Evolutionary conservation across 2,329 filamentous ascomycete genomes (phyloP).

Genomic region (Orbilia brochopaga): DNA sequence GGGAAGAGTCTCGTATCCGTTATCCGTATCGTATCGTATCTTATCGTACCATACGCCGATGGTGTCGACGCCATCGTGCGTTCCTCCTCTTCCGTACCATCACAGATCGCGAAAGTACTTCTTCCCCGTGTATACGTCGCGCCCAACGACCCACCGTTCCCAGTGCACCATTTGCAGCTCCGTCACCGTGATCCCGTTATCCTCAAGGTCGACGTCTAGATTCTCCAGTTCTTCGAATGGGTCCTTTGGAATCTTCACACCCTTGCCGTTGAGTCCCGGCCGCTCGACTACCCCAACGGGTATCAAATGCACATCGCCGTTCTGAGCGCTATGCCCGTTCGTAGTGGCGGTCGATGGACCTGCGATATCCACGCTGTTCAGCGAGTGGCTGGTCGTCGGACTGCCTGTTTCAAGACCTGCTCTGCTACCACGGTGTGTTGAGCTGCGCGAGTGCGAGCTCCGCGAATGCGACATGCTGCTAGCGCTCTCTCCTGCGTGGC

Average conservation of each 20-base stretch:
- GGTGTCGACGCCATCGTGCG: constrained; percentile 15
- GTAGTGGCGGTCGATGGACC: constrained; percentile 26
- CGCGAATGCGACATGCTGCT: constrained; percentile 35
- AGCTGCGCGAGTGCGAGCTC: constrained; percentile 41
- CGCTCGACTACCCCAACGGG: constrained; percentile 43
- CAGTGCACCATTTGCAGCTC: constrained; percentile 54
- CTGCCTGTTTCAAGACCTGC: constrained; percentile 28
- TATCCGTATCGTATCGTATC: constrained; percentile 4
- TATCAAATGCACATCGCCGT: constrained; percentile 43
- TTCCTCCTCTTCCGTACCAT: constrained; percentile 20
- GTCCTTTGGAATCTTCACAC: constrained; percentile 42
- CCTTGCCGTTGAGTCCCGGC: constrained; percentile 34
- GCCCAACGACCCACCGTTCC: constrained; percentile 55
- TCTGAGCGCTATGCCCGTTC: constrained; percentile 11
- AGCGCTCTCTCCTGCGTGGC: constrained; percentile 37
- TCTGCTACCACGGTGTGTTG: constrained; percentile 25
- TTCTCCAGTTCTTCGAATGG: constrained; percentile 48
- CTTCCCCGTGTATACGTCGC: constrained; percentile 54
- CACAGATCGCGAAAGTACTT: constrained; percentile 53
- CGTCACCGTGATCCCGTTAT: constrained; percentile 53
- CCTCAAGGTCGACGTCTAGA: constrained; percentile 53
- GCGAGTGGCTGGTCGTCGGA: constrained; percentile 40
- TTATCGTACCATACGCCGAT: constrained; percentile 1
- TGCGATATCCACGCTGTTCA: constrained; percentile 37
- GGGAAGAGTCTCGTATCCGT: constrained; percentile 23